Base-by-base conservation (phyloP, 2,329 filamentous ascomycete species). In the Monosporascus sp. region DNA sequence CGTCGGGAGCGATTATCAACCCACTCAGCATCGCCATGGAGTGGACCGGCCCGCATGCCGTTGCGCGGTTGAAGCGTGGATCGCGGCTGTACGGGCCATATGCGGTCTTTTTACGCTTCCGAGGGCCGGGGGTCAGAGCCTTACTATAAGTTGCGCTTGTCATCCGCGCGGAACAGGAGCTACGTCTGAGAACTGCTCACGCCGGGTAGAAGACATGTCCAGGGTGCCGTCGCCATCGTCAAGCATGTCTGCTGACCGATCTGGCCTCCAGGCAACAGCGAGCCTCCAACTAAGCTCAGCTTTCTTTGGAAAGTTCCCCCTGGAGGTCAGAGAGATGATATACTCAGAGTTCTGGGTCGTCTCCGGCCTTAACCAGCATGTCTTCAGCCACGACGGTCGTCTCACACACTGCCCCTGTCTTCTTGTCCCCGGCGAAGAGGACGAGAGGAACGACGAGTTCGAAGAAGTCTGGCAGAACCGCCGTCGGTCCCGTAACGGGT, bases 251-350 rank as follows among this genome's bases (percentile, higher is more conserved):
- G 49, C 54, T 7, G 50, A 53, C 40, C 35, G 20, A 40, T 38
- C 48, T 44, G 48, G 41, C 27, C 52, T 58, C 24, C 47, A 41
- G 31, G 56, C 27, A 35, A 57, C 53, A 11, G 53, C 56, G 11
- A 26, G 58, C 49, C 35, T 40, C 22, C 59, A 66, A 31, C 50
- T 54, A 20, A 31, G 52, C 14, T 63, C 56, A 7, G 49, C 5
- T 3, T 56, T 65, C 46, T 62, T 61, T 40, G 52, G 58, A 5
- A 52, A 38, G 22, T 48, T 62, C 4, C 55, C 60, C n/a, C 45
- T 55, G 6, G 60, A 65, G 49, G 58, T 63, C 9, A 49, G 62
- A 35, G 57, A 63, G 24, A 61, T 60, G 54, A 59, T 63, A n/a
- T 63, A 62, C 43, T 41, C 49, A 31, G 57, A 59, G 26, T 62